These are phyloP conservation scores for Melaleuca quinquenervia DNA, from an alignment of 345 rosid species.

Conservation along the genomic window DNA sequence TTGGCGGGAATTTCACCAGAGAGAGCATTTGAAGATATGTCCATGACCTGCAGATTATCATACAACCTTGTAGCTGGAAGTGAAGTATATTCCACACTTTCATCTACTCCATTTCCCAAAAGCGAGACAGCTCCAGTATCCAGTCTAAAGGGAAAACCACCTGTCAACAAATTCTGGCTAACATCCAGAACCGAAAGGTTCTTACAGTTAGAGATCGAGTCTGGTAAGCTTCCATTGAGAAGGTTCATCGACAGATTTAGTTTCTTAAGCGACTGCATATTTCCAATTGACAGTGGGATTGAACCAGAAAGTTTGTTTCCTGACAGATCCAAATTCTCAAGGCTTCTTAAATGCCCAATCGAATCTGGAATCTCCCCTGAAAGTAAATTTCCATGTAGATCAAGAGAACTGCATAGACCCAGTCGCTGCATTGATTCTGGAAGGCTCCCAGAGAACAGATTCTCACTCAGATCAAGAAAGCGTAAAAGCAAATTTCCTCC, in stretches of 20 bases:
- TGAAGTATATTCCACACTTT: conserved; percentile 9
- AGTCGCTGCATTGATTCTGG: conserved; percentile 60
- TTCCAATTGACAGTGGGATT: conserved; percentile 53
- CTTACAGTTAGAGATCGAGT: conserved; percentile 44
- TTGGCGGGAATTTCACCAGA: conserved; percentile 53
- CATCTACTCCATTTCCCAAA: conserved; percentile 20
- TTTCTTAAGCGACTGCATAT: conserved; percentile 42
- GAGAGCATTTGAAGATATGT: conserved; percentile 64
- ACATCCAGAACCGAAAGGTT: conserved; percentile 49
- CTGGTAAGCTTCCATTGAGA: conserved; percentile 52
- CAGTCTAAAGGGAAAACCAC: conserved; percentile 53
- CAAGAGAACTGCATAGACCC: conserved; percentile 31
- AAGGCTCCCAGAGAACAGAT: conserved; percentile 52
- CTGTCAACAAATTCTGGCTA: conserved; percentile 59
- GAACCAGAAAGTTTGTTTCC: conserved; percentile 46
- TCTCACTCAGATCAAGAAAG: conserved; percentile 51
- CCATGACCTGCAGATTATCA: conserved; percentile 39
- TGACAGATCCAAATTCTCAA: conserved; percentile 77
- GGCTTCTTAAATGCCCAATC: conserved; percentile 54
- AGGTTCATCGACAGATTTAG: conserved; percentile 60
- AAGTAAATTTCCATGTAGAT: conserved; percentile 45
- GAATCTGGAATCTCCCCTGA: conserved; percentile 55
- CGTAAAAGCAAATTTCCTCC: conserved; percentile 48
- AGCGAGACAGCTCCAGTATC: conserved; percentile 14
- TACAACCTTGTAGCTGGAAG: conserved; percentile 11